Conservation (phyloP, 257 asterid species). For the Fraxinus excelsior region DNA sequence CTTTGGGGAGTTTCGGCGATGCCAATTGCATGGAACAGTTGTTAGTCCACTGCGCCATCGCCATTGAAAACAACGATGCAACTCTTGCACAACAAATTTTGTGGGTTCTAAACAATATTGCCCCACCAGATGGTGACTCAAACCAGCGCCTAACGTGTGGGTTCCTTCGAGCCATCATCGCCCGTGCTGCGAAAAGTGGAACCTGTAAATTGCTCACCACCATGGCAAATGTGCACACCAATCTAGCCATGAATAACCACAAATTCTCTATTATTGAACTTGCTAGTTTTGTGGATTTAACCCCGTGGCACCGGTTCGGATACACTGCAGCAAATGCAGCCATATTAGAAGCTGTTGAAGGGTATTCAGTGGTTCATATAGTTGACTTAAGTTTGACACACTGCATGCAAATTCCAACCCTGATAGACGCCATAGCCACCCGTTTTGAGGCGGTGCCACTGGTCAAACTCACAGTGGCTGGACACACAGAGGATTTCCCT, state of each 20-base stretch:
- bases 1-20: slow-evolving; percentile 52
- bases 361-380: slow-evolving; percentile 61
- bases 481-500: slow-evolving; percentile 61
- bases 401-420: slow-evolving; percentile 97
- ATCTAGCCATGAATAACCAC: slow-evolving; percentile 41
- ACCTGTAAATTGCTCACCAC: slow-evolving; percentile 66
- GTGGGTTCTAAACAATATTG: slow-evolving; percentile 95
- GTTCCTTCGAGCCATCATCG: slow-evolving; percentile 82
- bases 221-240: slow-evolving; percentile 47
- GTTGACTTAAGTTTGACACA: slow-evolving; percentile 83
- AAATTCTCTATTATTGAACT: slow-evolving; percentile 79
- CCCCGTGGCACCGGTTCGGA: slow-evolving; percentile 98
- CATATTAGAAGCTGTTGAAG: slow-evolving; percentile 73
- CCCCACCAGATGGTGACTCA: slow-evolving; percentile 95
- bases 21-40: slow-evolving; percentile 93
- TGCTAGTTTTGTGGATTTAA: slow-evolving; percentile 79
- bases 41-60: slow-evolving; percentile 81
- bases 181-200: slow-evolving; percentile 73
- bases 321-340: slow-evolving; percentile 90
- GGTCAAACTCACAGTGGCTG: slow-evolving; percentile 74
- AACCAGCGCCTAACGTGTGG: slow-evolving; percentile 85
- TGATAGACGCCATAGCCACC: slow-evolving; percentile 66
- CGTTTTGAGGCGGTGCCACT: slow-evolving; percentile 66
- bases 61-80: slow-evolving; percentile 85
- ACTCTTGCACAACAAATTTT: slow-evolving; percentile 89